A percentile compares a stretch with the other conserved stretches of the same genome.
phyloP scores from a whole-genome alignment of 2,329 filamentous ascomycete species.

The Monosporascus cannonballus region DNA sequence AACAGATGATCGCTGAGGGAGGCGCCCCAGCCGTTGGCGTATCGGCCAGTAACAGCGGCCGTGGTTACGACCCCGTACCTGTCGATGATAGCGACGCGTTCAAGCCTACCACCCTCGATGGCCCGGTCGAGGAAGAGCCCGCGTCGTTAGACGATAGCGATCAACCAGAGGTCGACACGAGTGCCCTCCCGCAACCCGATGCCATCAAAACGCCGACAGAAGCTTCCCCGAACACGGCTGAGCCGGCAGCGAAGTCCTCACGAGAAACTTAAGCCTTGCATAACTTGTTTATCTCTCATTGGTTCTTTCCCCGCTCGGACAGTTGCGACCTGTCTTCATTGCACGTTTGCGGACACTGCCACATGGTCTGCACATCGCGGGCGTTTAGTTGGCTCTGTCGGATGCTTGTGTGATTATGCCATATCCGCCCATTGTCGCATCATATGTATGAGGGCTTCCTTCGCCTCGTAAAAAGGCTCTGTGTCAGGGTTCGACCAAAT shows the following conservation, averaged over 20 bases:
- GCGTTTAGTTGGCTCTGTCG: too few species aligned
- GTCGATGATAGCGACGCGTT: constrained; percentile 36
- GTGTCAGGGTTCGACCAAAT: too few species aligned
- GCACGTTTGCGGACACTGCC: too few species aligned
- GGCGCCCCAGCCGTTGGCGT: constrained; percentile 46
- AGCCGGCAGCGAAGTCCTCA: constrained; percentile 5
- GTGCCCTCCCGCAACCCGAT: constrained; percentile 16
- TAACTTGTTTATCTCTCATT: too few species aligned
- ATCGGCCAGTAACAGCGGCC: constrained; percentile 56
- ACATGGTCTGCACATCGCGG: too few species aligned
- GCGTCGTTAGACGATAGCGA: constrained; percentile 28
- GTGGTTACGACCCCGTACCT: constrained; percentile 43
- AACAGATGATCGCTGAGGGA: constrained; percentile 53
- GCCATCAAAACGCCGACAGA: constrained; percentile 8
- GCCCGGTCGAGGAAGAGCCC: constrained; percentile 47
- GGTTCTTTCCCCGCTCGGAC: too few species aligned
- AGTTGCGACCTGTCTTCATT: too few species aligned
- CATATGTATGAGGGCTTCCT: too few species aligned
- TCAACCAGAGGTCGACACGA: constrained; percentile 19
- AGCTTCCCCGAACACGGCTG: constrained; percentile 8
- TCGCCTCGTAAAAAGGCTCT: too few species aligned
- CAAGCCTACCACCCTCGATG: constrained; percentile 46
- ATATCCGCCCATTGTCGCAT: too few species aligned
- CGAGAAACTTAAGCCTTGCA: background rate
- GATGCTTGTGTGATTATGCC: too few species aligned